These are phyloP conservation scores for Diaporthe citri DNA, from an alignment of 2,329 filamentous ascomycete genomes.

Conservation along the genomic window DNA sequence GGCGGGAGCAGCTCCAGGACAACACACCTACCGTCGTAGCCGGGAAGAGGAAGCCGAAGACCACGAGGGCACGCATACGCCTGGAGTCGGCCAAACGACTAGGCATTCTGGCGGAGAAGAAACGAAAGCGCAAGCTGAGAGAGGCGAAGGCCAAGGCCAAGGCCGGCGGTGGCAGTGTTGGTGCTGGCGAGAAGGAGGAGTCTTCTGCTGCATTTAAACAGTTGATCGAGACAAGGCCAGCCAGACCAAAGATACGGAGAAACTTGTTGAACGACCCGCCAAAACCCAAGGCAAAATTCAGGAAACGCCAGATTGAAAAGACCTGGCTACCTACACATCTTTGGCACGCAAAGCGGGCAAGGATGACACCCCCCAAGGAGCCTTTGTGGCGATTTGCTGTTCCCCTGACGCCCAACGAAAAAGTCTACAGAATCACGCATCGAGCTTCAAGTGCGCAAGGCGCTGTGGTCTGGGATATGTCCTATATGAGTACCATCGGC, in stretches of 20 bases:
- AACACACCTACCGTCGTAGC: conserved; percentile 86
- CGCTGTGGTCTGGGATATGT: conserved; percentile 91
- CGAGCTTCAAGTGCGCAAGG: conserved; percentile 81
- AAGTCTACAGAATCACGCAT: conserved; percentile 90
- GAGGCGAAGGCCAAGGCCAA: conserved; percentile 47
- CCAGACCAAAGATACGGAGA: conserved; percentile 77
- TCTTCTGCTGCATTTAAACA: conserved; percentile 41
- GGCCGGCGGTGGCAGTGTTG: conserved; percentile 40
- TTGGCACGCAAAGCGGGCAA: conserved; percentile 92
- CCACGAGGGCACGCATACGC: conserved; percentile 71
- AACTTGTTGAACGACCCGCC: conserved; percentile 74
- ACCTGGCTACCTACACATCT: conserved; percentile 95
- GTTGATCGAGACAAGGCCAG: conserved; percentile 54
- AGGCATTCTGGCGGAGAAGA: conserved; percentile 71
- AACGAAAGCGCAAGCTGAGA: conserved; percentile 59
- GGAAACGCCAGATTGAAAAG: conserved; percentile 88
- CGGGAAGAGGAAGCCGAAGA: conserved; percentile 71
- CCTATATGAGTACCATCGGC: conserved; percentile 90
- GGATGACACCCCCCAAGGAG: conserved; percentile 83
- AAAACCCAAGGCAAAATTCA: conserved; percentile 74
- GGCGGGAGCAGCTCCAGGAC: conserved; percentile 84
- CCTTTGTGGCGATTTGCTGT: conserved; percentile 93
- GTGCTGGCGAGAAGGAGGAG: conserved; percentile 41
- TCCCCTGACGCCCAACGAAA: conserved; percentile 87
- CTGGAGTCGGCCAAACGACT: conserved; percentile 82